Evolutionary conservation across 257 asterid species (phyloP), one percentile per base, ranked within the genome.

Genomic region (Scutellaria galericulata): DNA sequence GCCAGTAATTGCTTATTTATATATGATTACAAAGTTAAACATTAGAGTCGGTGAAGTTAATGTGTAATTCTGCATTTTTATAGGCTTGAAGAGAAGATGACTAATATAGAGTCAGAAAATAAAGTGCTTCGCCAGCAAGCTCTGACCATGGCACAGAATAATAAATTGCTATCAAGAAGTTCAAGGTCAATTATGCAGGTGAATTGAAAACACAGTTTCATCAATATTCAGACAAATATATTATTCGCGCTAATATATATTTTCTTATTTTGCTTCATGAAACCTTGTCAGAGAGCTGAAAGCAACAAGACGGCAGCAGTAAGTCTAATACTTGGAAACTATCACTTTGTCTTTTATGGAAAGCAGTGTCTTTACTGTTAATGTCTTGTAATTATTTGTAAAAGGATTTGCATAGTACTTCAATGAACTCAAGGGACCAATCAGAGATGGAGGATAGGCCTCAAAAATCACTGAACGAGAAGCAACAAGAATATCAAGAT

Each of bases 101-200:
- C 90, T 74, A 92, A 95, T 79, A 56, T 90, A 81, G 99, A 95
- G 83, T 90, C 97, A 5, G 99, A 95, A 84, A 95, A 95, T 72
- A 92, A 92, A 83, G 93, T 91, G 79, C 95, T 91, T 74, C 96
- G 97, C 73, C 99, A 95, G 88, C 99, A 92, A 86, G 99, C 98
- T 74, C 86, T 95, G 63, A 79, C 96, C 66, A 88, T 92, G 95
- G 98, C 99, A 46, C 97, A 92, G 86, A 95, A 81, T 64, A 83
- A 81, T 75, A 91, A 88, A 77, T 63, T 88, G 87, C 76, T 86
- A 60, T 88, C 98, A 44, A 82, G 86, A 72, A 93, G 87, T 81
- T 90, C 97, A 54, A 95, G 95, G 80, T 87, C 95, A 78, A 86
- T 80, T 64, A 79, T 95, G 84, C 97, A 90, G 97, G 99, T 95